Conservation (phyloP, 768 basidiomycete species). For the Trametes meyenii region DNA sequence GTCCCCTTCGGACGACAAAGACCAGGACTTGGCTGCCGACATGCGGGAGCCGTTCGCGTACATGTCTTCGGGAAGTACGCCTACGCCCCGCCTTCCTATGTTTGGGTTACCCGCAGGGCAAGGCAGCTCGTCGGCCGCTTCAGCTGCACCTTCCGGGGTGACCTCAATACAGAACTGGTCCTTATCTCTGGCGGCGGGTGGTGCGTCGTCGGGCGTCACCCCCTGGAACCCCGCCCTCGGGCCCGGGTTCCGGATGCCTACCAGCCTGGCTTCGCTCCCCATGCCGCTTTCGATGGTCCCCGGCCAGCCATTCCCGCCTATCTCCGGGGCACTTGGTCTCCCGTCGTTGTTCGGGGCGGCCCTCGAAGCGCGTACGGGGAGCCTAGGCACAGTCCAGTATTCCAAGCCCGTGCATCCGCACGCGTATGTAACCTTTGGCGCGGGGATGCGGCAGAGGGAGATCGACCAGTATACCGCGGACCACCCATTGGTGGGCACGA, state of each 20-base stretch:
- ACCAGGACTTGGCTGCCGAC: constrained; percentile 2
- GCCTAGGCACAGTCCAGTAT: constrained; percentile 38
- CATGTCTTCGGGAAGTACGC: constrained; percentile 31
- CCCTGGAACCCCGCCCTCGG: constrained; percentile 8
- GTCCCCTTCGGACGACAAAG: not conserved
- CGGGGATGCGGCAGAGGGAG: constrained; percentile 84
- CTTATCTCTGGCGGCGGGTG: not conserved
- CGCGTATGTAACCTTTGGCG: constrained; percentile 85
- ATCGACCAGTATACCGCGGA: constrained; percentile 76
- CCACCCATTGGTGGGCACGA: constrained; percentile 59
- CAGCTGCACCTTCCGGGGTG: not conserved
- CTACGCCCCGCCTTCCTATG: constrained; percentile 10
- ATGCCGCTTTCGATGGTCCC: not conserved
- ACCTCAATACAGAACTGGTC: not conserved
- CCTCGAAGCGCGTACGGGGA: not conserved
- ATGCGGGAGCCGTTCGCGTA: constrained; percentile 64
- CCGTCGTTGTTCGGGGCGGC: constrained; percentile 32
- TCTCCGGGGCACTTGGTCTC: constrained; percentile 5
- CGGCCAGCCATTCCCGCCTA: not conserved
- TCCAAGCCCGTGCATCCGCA: constrained; percentile 66
- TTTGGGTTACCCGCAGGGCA: constrained; percentile 29
- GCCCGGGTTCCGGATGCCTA: not conserved
- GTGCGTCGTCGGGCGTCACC: not conserved
- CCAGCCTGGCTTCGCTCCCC: constrained; percentile 3
- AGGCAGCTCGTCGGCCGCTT: constrained; percentile 22